phyloP scores from a whole-genome alignment of 164 flowering plant species.

The Nymphaea colorata region DNA sequence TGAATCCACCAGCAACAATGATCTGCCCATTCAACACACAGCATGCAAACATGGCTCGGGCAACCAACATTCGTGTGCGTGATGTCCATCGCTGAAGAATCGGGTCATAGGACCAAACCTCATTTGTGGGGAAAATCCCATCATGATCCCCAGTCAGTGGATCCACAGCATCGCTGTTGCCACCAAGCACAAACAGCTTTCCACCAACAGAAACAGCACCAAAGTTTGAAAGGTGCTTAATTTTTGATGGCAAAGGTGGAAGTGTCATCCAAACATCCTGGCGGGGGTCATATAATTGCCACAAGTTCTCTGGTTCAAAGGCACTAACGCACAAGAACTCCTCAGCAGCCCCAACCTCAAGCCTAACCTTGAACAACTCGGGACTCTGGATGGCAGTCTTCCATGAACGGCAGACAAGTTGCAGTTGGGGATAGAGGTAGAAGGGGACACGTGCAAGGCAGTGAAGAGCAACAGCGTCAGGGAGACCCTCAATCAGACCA shows the following conservation, averaged over 20 bases:
- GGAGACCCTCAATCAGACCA: slow-evolving; percentile 79
- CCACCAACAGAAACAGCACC: slow-evolving; percentile 67
- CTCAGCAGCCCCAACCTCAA: slow-evolving; percentile 62
- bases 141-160: slow-evolving; percentile 88
- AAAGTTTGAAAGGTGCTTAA: slow-evolving; percentile 75
- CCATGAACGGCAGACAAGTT: slow-evolving; percentile 89
- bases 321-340: slow-evolving; percentile 69
- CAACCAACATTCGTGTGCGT: slow-evolving; percentile 68
- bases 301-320: slow-evolving; percentile 77
- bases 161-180: slow-evolving; percentile 91
- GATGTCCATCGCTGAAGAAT: slow-evolving; percentile 44
- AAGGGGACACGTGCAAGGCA: slow-evolving; percentile 93
- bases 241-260: slow-evolving; percentile 72
- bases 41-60: slow-evolving; percentile 95
- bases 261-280: slow-evolving; percentile 75
- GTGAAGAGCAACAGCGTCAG: slow-evolving; percentile 81
- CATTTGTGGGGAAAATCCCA: slow-evolving; percentile 85
- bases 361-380: slow-evolving; percentile 61
- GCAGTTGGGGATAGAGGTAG: slow-evolving; percentile 49
- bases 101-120: slow-evolving; percentile 88
- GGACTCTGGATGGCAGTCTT: slow-evolving; percentile 51
- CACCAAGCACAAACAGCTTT: slow-evolving; percentile 84
- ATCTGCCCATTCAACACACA: slow-evolving; percentile 75
- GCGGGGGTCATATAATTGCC: slow-evolving; percentile 86
- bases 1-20: slow-evolving; percentile 91